phyloP scores from a whole-genome alignment of 2,329 filamentous ascomycete genomes.

The Phialophora verrucosa region DNA sequence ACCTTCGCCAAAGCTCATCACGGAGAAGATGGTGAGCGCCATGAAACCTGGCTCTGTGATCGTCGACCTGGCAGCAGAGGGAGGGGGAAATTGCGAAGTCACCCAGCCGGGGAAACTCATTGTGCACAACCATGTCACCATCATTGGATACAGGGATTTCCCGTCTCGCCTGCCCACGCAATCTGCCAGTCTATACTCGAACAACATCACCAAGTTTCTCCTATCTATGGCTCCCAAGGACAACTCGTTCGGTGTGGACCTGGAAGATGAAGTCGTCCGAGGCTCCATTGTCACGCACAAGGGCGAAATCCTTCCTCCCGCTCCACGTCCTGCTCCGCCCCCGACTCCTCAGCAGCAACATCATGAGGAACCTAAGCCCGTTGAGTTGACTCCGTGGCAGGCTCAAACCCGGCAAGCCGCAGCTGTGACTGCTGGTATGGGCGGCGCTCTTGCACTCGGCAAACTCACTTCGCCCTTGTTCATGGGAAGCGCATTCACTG shows the following conservation, averaged over 20 bases:
- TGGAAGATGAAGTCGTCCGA: conserved; percentile 83
- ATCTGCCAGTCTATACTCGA: conserved; percentile 87
- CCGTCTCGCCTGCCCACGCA: conserved; percentile 86
- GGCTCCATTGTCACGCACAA: conserved; percentile 82
- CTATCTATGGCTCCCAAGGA: conserved; percentile 80
- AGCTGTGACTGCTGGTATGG: conserved; percentile 77
- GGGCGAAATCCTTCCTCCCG: conserved; percentile 75
- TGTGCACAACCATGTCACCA: conserved; percentile 76
- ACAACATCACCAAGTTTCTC: conserved; percentile 89
- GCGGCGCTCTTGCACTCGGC: conserved; percentile 73
- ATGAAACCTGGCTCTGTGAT: conserved; percentile 92
- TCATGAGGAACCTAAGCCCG: conserved; percentile 61
- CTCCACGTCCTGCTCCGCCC: conserved; percentile 70
- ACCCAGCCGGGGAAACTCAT: conserved; percentile 75
- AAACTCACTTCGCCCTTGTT: conserved; percentile 82
- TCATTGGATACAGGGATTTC: conserved; percentile 91
- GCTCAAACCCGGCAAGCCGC: conserved; percentile 77
- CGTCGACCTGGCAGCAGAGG: conserved; percentile 86
- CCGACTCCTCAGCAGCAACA: conserved; percentile 60
- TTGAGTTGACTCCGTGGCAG: conserved; percentile 81
- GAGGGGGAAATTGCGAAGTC: conserved; percentile 84
- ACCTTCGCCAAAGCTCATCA: conserved; percentile 82
- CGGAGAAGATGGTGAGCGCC: conserved; percentile 75
- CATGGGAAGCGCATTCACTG: conserved; percentile 87
- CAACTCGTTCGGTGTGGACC: conserved; percentile 78